phyloP scores from a whole-genome alignment of 169 alveolate species.

The Cryptosporidium ubiquitum region DNA sequence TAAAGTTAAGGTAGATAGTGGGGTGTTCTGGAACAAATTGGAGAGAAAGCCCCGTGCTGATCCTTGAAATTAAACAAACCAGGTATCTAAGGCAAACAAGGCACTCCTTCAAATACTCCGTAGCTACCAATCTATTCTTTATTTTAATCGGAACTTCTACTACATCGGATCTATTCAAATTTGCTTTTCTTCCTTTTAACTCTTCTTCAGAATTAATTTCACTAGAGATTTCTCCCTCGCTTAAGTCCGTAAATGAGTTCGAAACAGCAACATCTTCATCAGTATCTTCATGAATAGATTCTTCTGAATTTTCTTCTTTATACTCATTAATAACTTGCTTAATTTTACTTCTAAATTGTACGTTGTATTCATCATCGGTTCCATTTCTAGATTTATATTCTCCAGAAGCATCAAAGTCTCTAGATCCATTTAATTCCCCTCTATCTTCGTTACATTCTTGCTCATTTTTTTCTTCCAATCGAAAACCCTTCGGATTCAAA shows the following conservation, averaged over 20 bases:
- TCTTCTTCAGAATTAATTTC: neutral
- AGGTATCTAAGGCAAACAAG: conserved; percentile 59
- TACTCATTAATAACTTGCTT: neutral
- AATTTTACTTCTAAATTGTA: neutral
- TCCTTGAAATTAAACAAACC: conserved; percentile 30
- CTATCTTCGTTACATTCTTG: neutral
- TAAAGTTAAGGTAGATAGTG: neutral
- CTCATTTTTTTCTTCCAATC: neutral
- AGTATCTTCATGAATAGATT: neutral
- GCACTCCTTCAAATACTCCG: conserved; percentile 28
- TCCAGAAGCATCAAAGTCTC: neutral
- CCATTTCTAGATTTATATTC: conserved; percentile 1
- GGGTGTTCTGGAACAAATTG: conserved; percentile 58
- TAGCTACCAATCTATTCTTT: neutral
- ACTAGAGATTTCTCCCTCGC: neutral
- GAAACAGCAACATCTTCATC: neutral
- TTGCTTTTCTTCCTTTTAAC: neutral
- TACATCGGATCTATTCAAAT: neutral
- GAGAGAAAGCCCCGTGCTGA: conserved; percentile 1
- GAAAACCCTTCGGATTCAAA: neutral
- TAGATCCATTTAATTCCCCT: neutral
- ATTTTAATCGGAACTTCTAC: neutral
- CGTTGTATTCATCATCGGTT: conserved; percentile 7
- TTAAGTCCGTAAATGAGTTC: neutral
- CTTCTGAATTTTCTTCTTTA: neutral